Conservation (phyloP, 441 rosid species). For the Melianthus villosus region DNA sequence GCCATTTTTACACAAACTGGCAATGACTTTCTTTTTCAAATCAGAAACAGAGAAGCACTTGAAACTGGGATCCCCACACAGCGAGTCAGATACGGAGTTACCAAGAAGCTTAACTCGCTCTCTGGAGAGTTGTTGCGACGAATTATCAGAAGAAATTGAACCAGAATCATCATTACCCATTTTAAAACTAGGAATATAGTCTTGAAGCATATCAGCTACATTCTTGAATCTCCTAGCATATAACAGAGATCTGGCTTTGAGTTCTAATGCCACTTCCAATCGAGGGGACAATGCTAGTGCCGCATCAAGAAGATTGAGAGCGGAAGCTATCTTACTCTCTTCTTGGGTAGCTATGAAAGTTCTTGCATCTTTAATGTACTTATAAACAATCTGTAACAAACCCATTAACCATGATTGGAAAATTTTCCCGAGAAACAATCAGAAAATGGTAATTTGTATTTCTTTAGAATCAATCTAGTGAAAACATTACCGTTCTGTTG, state of each 20-base stretch:
- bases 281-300: constrained; percentile 71
- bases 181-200: constrained; percentile 72
- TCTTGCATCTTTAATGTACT: constrained; percentile 62
- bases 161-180: constrained; percentile 41
- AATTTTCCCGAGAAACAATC: not conserved
- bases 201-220: constrained; percentile 84
- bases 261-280: constrained; percentile 63
- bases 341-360: constrained; percentile 50
- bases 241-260: constrained; percentile 73
- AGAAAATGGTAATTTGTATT: not conserved
- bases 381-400: constrained; percentile 41
- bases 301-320: constrained; percentile 54
- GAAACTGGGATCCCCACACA: constrained; percentile 30
- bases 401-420: no score
- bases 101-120: constrained; percentile 50
- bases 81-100: constrained; percentile 22
- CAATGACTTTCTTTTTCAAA: constrained; percentile 76
- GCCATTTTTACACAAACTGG: constrained; percentile 58
- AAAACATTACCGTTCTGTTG: constrained; percentile 62
- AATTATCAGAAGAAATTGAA: constrained; percentile 33
- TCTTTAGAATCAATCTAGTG: no score
- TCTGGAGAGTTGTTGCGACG: constrained; percentile 37
- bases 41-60: constrained; percentile 83
- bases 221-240: constrained; percentile 64
- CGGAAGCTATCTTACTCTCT: constrained; percentile 41